These are phyloP conservation scores for Trametes gibbosa DNA, from an alignment of 768 basidiomycete species.

Conservation along the genomic window DNA sequence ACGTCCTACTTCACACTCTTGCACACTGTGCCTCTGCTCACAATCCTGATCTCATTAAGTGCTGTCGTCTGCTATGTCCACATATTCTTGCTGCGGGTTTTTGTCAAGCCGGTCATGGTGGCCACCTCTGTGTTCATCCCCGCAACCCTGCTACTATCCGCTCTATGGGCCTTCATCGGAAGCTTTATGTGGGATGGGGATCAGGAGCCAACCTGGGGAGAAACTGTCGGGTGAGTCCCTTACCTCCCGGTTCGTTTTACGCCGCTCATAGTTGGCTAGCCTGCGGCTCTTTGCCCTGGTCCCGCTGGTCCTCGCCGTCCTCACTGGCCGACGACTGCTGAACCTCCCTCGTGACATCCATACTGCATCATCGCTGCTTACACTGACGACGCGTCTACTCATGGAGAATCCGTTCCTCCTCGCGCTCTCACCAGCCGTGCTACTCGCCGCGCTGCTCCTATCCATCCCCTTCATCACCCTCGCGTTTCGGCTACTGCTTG, in stretches of 20 bases:
- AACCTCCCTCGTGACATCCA: slow-evolving; percentile 71
- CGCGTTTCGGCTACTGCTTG: slow-evolving; percentile 71
- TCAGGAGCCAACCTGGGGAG: slow-evolving; percentile 72
- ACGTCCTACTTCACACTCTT: slow-evolving; percentile 71
- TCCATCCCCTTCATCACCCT: slow-evolving; percentile 80
- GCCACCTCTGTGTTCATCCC: slow-evolving; percentile 76
- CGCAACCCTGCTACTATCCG: slow-evolving; percentile 67
- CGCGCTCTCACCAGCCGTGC: slow-evolving; percentile 68
- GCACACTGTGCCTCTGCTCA: slow-evolving; percentile 75
- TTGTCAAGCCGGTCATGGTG: slow-evolving; percentile 82
- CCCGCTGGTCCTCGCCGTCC: slow-evolving; percentile 64
- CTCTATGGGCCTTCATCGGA: slow-evolving; percentile 79
- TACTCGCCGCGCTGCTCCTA: slow-evolving; percentile 61
- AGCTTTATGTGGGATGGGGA: slow-evolving; percentile 64
- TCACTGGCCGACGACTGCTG: slow-evolving; percentile 70
- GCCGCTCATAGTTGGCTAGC: slow-evolving; percentile 34
- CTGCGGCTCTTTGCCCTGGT: slow-evolving; percentile 77
- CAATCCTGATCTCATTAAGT: slow-evolving; percentile 67
- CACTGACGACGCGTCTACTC: slow-evolving; percentile 66
- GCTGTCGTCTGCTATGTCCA: slow-evolving; percentile 72
- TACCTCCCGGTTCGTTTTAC: neutral
- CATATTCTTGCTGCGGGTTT: slow-evolving; percentile 72
- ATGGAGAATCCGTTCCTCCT: slow-evolving; percentile 73
- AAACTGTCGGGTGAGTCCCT: slow-evolving; percentile 67
- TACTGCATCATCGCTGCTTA: slow-evolving; percentile 54